A percentile compares a stretch with the other conserved stretches of the same genome.
Conservation (phyloP, 2,329 filamentous ascomycete genomes). For the Colletotrichum navitas region DNA sequence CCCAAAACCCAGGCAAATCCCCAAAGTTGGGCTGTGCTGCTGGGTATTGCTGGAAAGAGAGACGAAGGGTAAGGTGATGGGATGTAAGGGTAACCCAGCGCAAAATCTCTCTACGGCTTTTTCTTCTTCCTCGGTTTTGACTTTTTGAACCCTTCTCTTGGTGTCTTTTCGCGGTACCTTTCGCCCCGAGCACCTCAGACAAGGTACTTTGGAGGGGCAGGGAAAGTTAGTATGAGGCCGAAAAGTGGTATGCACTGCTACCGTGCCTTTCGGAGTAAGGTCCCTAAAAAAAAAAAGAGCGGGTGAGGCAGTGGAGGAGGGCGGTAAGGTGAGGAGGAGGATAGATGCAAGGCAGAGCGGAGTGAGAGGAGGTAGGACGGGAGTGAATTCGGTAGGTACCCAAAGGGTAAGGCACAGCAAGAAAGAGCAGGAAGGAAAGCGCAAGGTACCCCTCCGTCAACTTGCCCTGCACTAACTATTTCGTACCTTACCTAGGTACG, state of each 20-base stretch:
- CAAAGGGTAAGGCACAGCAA: constrained; percentile 8
- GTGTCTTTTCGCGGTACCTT: neutral
- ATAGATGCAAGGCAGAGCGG: constrained; percentile 9
- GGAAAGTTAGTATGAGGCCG: constrained; percentile 3
- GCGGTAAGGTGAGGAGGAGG: constrained; percentile 21
- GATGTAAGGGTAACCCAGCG: neutral
- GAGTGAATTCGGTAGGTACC: constrained; percentile 10
- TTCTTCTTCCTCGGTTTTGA: too few species aligned
- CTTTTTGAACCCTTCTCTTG: neutral
- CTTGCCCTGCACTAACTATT: neutral
- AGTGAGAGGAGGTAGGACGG: constrained; percentile 6
- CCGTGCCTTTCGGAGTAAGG: constrained; percentile 2
- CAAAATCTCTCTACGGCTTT: neutral
- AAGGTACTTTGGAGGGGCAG: constrained; percentile 5
- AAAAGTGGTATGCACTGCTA: constrained; percentile 16
- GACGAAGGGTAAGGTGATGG: constrained; percentile 5
- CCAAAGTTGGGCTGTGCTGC: constrained; percentile 28
- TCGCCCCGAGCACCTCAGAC: constrained; percentile 2
- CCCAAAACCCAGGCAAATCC: constrained; percentile 34
- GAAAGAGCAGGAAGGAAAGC: constrained; percentile 2
- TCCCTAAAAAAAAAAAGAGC: constrained; percentile 20
- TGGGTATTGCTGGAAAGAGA: neutral
- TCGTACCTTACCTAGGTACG: neutral
- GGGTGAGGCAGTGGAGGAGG: constrained; percentile 17
- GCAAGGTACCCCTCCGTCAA: constrained; percentile 3